Evolutionary conservation across 192 early-diverging fungal species (phyloP), one percentile per base, ranked within the genome.

Genomic region (Podila horticola): DNA sequence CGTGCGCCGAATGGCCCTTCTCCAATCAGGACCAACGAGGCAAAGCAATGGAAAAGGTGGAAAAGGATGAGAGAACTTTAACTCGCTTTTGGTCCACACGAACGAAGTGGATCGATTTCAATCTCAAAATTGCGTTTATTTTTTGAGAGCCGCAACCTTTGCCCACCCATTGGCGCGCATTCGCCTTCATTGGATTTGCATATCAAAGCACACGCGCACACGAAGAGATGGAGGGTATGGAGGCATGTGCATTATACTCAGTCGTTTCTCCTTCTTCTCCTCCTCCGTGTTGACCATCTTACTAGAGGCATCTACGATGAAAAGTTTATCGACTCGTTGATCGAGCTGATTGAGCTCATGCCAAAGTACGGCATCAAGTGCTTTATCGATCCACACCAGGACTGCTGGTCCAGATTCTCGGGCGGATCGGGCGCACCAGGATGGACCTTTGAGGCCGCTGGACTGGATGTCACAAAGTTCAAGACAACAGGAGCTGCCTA

Each of bases 361-460:
- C 84, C 87, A 62, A 74, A 88, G 58, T 93, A 93, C 84, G 95
- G 93, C 5, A 89, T 96, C 64, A 90, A 92, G 71, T 94, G 93
- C 72, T 93, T 96, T 34, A 94, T 96, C 58, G 92, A 96, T 87
- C 95, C 95, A 7, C 95, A 96, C 83, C 95, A 96, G 69, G 95
- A 96, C 76, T 92, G 91, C 60, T 92, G 91, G 90, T 91, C 90
- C 28, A 75, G 91, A 24, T 95, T 90, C 71, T 92, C 91, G 15
- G 94, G 95, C 9, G 95, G 95, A 33, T 92, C 90, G 20, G 94
- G 95, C 28, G 95, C 95, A 41, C 95, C 95, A 34, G 92, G 86
- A 28, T 95, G 95, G 95, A 95, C 93, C 6, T 94, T 96, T 88
- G 93, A 95, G 70, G 88, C 91, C 1, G 92, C 87, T 10, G 95